These are phyloP conservation scores for Discostella pseudostelligera DNA, from an alignment of 108 stramenopile species.

Conservation along the genomic window DNA sequence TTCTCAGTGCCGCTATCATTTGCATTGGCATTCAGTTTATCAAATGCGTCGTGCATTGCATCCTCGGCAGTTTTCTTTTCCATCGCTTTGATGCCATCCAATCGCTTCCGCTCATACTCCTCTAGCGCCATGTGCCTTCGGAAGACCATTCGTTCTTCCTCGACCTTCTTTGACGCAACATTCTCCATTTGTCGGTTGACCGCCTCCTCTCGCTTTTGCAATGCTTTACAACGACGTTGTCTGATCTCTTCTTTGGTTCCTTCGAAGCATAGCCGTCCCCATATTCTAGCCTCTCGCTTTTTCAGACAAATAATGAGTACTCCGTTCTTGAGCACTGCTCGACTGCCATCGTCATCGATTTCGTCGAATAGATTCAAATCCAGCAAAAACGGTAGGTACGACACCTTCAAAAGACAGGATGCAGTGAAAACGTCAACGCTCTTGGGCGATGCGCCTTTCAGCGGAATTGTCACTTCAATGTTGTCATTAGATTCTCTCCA, in stretches of 20 bases:
- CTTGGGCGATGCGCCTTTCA: constrained; percentile 42
- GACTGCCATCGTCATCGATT: constrained; percentile 38
- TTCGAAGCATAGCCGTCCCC: constrained; percentile 43
- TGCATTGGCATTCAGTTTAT: constrained; percentile 15
- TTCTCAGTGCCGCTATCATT: neutral
- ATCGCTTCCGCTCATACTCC: constrained; percentile 34
- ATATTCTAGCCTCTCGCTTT: constrained; percentile 29
- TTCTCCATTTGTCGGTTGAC: constrained; percentile 25
- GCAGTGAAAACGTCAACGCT: constrained; percentile 36
- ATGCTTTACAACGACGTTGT: constrained; percentile 21
- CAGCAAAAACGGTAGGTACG: constrained; percentile 36
- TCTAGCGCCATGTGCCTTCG: constrained; percentile 54
- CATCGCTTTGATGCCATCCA: constrained; percentile 42
- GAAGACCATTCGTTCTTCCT: constrained; percentile 45
- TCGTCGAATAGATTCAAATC: constrained; percentile 35
- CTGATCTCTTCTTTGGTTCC: constrained; percentile 27
- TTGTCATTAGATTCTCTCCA: constrained; percentile 29
- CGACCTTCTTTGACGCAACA: constrained; percentile 23
- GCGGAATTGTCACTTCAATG: constrained; percentile 28
- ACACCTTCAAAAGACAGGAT: constrained; percentile 28
- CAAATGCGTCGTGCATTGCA: constrained; percentile 48
- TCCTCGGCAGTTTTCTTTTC: constrained; percentile 56
- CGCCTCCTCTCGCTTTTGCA: constrained; percentile 20
- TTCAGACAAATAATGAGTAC: constrained; percentile 36
- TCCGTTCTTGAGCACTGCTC: constrained; percentile 52